Base-by-base conservation (phyloP, 2,329 filamentous ascomycete genomes). In the Talaromyces albobiverticillius region DNA sequence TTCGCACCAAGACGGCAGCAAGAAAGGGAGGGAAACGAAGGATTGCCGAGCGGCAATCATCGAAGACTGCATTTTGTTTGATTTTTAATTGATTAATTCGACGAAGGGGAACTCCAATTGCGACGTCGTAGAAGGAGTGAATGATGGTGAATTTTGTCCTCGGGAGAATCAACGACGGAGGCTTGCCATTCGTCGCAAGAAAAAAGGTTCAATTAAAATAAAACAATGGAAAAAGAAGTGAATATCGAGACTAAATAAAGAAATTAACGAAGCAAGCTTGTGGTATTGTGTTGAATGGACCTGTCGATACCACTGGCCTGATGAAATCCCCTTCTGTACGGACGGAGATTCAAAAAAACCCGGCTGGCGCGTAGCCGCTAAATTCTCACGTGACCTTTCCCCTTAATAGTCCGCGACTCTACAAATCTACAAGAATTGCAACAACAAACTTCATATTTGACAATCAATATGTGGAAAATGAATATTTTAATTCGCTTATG, bases 1-100 rank as follows among this genome's bases (percentile, higher is more conserved):
- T 58, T 71, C 67, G 53, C 64, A 65, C 59, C 64, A 67, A 18
- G 70, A 71, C 16, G 72, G 71, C 29, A 73, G 62, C 34, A 74
- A 66, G 53, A 74, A 76, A 4, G 70, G 68, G 42, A 75, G 57
- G 25, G 64, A 62, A 32, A 70, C 47, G 31, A 70, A 63, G 7
- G 70, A 67, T 60, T 72, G 67, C 58, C 66, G 69, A 14, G 66
- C 59, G 48, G 63, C 54, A 32, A 61, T 54, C 45, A 53, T 31
- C 14, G 45, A 18, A 25, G 42, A 53, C 38, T 53, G 51, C 42
- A 53, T 53, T 18, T 23, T 49, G 8, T 36, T 47, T 38, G n/a
- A n/a, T n/a, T n/a, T n/a, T n/a, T n/a, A n/a, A 29, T 16, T 29
- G 25, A 29, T 45, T 29, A n/a, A 22, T 20, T 16, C 22, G 26